These are phyloP conservation scores for Elsinoe perseae DNA, from an alignment of 2,329 filamentous ascomycete species.

Conservation along the genomic window DNA sequence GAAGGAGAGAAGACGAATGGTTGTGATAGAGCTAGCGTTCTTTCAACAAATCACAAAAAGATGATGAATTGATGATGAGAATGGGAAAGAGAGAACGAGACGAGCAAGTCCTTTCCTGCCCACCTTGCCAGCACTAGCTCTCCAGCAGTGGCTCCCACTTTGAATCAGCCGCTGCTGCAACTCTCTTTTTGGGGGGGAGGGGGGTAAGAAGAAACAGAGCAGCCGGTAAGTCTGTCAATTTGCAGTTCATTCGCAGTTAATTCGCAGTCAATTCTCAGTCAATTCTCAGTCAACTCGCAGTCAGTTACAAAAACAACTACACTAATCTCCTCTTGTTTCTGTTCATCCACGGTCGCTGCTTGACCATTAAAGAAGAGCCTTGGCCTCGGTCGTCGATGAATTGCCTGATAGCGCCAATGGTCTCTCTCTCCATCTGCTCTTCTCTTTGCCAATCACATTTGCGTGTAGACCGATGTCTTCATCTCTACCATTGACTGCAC, in stretches of 20 bases:
- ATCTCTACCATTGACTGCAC: background rate
- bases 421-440: background rate
- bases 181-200: background rate
- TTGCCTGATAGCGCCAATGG: background rate
- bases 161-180: constrained; percentile 1
- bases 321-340: background rate
- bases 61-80: background rate
- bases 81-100: background rate
- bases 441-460: background rate
- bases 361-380: background rate
- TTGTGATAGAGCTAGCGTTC: background rate
- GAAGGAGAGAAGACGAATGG: background rate
- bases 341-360: background rate
- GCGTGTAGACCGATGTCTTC: background rate
- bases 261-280: no score
- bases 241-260: no score
- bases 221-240: no score
- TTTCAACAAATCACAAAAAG: no score
- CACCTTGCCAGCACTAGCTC: no score
- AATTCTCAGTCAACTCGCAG: no score
- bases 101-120: no score
- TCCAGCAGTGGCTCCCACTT: no score
- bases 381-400: background rate
- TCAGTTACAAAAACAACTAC: no score
- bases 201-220: no score